A percentile compares a stretch with the other conserved stretches of the same genome.
These are phyloP conservation scores for Bifiguratus adelaidae DNA, from an alignment of 192 early-diverging fungal genomes.

Conservation along the genomic window DNA sequence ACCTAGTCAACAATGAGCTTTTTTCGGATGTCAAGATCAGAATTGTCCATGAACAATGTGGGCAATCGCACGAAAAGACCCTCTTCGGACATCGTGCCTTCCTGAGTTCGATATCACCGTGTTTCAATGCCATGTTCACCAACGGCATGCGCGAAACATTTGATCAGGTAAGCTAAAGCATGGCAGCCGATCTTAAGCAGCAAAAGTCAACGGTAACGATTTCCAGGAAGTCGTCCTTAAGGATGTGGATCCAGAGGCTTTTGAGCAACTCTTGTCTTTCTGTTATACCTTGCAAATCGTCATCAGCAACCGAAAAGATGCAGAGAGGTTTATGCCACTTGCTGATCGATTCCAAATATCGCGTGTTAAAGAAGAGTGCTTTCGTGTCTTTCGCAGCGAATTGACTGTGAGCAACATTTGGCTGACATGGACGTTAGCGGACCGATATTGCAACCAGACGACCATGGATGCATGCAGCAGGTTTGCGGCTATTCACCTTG, in stretches of 20 bases:
- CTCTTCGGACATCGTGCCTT: conserved; percentile 39
- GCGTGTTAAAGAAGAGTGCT: conserved; percentile 9
- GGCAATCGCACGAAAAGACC: background rate
- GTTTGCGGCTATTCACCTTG: conserved; percentile 10
- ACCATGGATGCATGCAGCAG: conserved; percentile 11
- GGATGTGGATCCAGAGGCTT: conserved; percentile 9
- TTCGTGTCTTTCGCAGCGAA: conserved; percentile 13
- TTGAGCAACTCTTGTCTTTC: conserved; percentile 5
- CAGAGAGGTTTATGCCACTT: conserved; percentile 8
- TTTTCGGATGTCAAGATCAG: conserved; percentile 22
- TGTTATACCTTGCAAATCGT: conserved; percentile 10
- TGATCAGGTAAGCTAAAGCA: no score
- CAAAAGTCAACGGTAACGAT: no score
- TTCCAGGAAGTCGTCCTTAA: conserved; percentile 4
- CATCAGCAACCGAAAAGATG: conserved; percentile 6
- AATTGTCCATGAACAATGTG: conserved; percentile 7
- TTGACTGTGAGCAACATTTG: conserved; percentile 14
- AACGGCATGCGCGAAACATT: conserved; percentile 48
- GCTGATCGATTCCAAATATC: conserved; percentile 20
- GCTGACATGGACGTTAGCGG: conserved; percentile 19
- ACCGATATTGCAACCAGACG: conserved; percentile 14
- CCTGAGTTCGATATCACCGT: conserved; percentile 31
- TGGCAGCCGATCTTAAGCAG: no score
- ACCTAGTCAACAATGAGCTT: conserved; percentile 8
- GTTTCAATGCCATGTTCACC: conserved; percentile 42